Conservation (phyloP, 768 basidiomycete genomes). For the Hemileccinum rubropunctum region DNA sequence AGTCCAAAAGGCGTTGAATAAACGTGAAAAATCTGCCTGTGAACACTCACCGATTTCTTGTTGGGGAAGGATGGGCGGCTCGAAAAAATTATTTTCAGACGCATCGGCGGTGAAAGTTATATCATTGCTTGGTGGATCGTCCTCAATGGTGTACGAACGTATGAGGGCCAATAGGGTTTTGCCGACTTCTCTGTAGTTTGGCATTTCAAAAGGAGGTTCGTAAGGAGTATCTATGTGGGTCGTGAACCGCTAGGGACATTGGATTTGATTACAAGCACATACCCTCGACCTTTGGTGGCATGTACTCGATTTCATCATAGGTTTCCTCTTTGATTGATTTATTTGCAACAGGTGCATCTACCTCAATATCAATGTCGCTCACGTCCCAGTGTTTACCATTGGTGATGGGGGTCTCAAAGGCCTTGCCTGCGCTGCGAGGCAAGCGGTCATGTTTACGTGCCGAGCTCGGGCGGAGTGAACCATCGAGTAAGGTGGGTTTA, state of each 20-base stretch:
- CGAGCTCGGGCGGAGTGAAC: slow-evolving; percentile 62
- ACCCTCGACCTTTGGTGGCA: slow-evolving; percentile 53
- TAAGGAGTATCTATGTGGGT: slow-evolving; percentile 36
- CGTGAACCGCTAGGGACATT: slow-evolving; percentile 1
- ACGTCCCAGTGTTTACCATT: slow-evolving; percentile 76
- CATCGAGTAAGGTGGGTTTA: slow-evolving; percentile 39
- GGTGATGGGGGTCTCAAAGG: slow-evolving; percentile 66
- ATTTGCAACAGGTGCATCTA: slow-evolving; percentile 20
- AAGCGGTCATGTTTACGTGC: slow-evolving; percentile 60
- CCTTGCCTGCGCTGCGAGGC: slow-evolving; percentile 47
- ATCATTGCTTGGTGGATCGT: slow-evolving; percentile 20
- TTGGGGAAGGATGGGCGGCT: slow-evolving; percentile 12
- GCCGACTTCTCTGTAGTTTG: slow-evolving; percentile 46
- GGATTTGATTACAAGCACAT: slow-evolving; percentile 16
- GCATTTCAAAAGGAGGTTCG: slow-evolving; percentile 48
- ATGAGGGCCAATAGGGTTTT: slow-evolving; percentile 34
- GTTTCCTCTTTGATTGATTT: slow-evolving; percentile 31
- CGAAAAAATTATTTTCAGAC: slow-evolving; percentile 24
- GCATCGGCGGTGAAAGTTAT: slow-evolving; percentile 20
- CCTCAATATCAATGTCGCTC: slow-evolving; percentile 49
- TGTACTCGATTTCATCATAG: slow-evolving; percentile 52
- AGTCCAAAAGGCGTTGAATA: background rate
- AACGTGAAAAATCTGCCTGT: background rate
- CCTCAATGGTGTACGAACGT: slow-evolving; percentile 35
- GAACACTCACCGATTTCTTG: slow-evolving; percentile 23